Conservation (phyloP, 2,329 filamentous ascomycete species). For the Nothomitra cinnamomea region DNA sequence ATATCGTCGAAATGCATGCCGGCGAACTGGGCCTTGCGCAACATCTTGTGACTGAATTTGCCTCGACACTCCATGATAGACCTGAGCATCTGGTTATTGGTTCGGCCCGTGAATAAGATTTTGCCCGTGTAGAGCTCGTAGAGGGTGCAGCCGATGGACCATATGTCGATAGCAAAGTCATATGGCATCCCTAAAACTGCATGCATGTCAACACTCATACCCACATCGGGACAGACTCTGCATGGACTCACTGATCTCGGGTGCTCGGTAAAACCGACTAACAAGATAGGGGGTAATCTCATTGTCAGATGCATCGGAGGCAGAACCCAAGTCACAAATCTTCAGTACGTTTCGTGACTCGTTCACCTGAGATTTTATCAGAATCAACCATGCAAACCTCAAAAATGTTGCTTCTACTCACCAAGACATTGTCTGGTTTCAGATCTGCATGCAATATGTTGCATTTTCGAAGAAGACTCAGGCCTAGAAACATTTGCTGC, state of each 20-base stretch:
- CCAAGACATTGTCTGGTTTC: conserved; percentile 94
- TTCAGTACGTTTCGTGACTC: conserved; percentile 73
- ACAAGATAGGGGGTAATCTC: conserved; percentile 91
- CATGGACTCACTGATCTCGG: conserved; percentile 51
- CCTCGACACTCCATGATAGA: conserved; percentile 93
- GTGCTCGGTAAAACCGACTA: conserved; percentile 91
- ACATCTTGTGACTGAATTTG: conserved; percentile 75
- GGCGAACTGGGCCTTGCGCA: conserved; percentile 64
- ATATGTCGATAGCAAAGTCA: conserved; percentile 88
- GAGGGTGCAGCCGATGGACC: conserved; percentile 92
- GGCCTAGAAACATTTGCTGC: conserved; percentile 80
- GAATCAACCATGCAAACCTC: not conserved
- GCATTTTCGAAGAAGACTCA: conserved; percentile 77
- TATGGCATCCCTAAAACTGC: conserved; percentile 76
- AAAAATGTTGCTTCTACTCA: conserved; percentile 19
- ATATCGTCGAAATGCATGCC: conserved; percentile 69
- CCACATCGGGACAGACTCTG: not conserved
- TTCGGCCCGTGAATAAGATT: conserved; percentile 85
- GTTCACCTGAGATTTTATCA: conserved; percentile 38
- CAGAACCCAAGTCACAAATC: conserved; percentile 93
- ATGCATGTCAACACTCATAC: conserved; percentile 1
- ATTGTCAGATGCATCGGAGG: conserved; percentile 76
- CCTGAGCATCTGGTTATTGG: conserved; percentile 97
- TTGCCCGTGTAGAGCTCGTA: conserved; percentile 97
- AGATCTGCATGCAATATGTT: conserved; percentile 91